Conservation (phyloP, 139 green algal genomes). For the Micromonas pusilla region DNA sequence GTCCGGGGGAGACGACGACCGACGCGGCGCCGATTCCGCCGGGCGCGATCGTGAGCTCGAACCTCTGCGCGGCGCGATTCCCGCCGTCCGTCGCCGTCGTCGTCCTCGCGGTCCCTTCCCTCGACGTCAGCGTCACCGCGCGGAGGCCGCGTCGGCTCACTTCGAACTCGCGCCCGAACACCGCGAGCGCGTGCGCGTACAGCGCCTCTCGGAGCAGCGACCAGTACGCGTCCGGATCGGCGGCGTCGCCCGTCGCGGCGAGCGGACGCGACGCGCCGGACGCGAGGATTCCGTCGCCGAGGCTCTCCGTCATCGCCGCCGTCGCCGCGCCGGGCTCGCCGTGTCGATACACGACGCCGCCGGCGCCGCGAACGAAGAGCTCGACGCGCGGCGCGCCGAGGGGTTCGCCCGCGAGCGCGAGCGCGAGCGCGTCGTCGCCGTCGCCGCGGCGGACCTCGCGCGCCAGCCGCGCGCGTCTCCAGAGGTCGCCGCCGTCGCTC, state of each 20-base stretch:
- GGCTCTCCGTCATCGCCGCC: background rate
- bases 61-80: too few relatives aligned
- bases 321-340: background rate
- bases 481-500: background rate
- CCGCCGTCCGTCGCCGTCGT: too few relatives aligned
- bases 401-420: too few relatives aligned
- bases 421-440: too few relatives aligned
- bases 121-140: slow-evolving; percentile 5
- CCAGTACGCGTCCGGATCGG: background rate
- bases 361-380: background rate
- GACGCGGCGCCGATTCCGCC: too few relatives aligned
- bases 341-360: too few relatives aligned
- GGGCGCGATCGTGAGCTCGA: too few relatives aligned
- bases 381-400: background rate
- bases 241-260: too few relatives aligned
- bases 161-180: background rate
- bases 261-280: too few relatives aligned
- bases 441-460: background rate
- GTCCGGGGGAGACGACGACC: background rate
- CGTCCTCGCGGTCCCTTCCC: too few relatives aligned
- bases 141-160: background rate
- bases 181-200: slow-evolving; percentile 9
- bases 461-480: background rate
- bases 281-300: too few relatives aligned
- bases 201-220: background rate